These are phyloP conservation scores for Mycena leptocephala DNA, from an alignment of 768 basidiomycete species.

Conservation along the genomic window DNA sequence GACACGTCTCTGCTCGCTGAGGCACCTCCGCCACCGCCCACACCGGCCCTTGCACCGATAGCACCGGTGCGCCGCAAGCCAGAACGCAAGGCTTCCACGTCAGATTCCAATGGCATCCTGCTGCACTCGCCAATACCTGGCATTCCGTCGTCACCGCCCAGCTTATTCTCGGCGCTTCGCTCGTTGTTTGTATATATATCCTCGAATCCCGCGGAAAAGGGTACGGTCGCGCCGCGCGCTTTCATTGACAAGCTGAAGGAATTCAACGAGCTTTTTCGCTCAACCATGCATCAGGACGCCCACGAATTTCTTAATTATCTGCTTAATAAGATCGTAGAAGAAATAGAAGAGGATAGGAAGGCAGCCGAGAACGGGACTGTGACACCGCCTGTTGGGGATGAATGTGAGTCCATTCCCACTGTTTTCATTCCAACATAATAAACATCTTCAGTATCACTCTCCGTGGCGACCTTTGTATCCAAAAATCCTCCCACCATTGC, in stretches of 20 bases:
- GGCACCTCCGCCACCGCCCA: conserved; percentile 42
- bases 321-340: conserved; percentile 94
- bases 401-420: conserved; percentile 66
- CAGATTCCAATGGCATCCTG: conserved; percentile 36
- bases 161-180: conserved; percentile 93
- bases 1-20: conserved; percentile 66
- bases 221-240: conserved; percentile 90
- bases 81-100: conserved; percentile 65
- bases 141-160: conserved; percentile 75
- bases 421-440: background rate
- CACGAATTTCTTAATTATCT: conserved; percentile 98
- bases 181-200: conserved; percentile 93
- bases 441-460: conserved; percentile 67
- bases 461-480: conserved; percentile 70
- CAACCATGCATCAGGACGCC: conserved; percentile 97
- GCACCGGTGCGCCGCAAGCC: conserved; percentile 67
- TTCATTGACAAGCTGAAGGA: conserved; percentile 96
- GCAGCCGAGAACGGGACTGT: conserved; percentile 49
- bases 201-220: conserved; percentile 82
- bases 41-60: conserved; percentile 50
- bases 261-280: conserved; percentile 92
- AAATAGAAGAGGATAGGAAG: conserved; percentile 84
- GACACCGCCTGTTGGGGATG: conserved; percentile 63
- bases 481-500: conserved; percentile 57
- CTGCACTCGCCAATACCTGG: conserved; percentile 33